A percentile compares a stretch with the other conserved stretches of the same genome.
phyloP scores from a whole-genome alignment of 768 basidiomycete species.

The Lepiota venenata region DNA sequence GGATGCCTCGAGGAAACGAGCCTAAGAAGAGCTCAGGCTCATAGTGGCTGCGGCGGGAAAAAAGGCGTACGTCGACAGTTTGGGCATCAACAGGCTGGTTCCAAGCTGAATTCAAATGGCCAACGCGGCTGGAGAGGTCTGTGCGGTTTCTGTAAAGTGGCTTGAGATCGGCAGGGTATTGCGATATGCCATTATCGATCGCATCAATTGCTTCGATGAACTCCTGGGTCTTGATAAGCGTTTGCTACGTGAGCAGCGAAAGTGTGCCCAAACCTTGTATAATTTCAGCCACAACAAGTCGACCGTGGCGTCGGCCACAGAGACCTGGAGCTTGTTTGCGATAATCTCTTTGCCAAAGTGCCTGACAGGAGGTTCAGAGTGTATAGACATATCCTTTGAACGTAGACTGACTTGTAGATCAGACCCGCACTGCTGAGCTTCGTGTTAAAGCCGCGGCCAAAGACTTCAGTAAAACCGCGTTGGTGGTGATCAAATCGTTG shows the following conservation, averaged over 20 bases:
- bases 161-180: conserved; percentile 64
- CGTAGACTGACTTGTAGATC: conserved; percentile 79
- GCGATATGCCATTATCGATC: conserved; percentile 91
- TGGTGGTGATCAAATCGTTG: conserved; percentile 96
- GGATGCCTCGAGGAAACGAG: conserved; percentile 77
- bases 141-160: conserved; percentile 76
- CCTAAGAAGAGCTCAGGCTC: conserved; percentile 34
- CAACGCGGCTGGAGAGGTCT: conserved; percentile 83
- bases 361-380: conserved; percentile 31
- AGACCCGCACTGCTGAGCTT: conserved; percentile 93
- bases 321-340: conserved; percentile 49
- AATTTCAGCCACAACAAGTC: conserved; percentile 81
- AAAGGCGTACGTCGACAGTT: conserved; percentile 63
- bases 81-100: conserved; percentile 72
- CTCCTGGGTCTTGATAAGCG: conserved; percentile 43
- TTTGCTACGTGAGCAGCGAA: not conserved
- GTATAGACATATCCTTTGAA: not conserved
- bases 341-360: conserved; percentile 91
- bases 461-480: conserved; percentile 85
- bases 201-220: conserved; percentile 95
- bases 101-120: conserved; percentile 87
- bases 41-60: not conserved
- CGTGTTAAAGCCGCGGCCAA: conserved; percentile 83
- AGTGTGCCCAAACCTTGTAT: conserved; percentile 57
- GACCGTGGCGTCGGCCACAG: conserved; percentile 59